These are phyloP conservation scores for Caryopteris hybrid DNA, from an alignment of 305 asterid species.

Conservation along the genomic window DNA sequence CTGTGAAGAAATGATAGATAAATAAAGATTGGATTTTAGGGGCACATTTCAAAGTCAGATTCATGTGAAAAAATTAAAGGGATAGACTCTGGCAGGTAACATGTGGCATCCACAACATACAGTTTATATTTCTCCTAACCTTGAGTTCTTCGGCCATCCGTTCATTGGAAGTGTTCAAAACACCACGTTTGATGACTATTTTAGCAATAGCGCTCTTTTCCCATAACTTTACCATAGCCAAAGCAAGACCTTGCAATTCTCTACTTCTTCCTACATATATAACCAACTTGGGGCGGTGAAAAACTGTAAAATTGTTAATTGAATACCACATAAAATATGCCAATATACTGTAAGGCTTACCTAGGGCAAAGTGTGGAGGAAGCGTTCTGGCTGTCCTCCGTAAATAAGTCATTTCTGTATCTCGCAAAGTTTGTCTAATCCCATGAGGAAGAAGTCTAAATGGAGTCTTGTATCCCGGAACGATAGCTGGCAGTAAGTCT, in stretches of 20 bases:
- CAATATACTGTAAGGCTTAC: constrained; percentile 27
- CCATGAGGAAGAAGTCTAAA: constrained; percentile 76
- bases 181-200: constrained; percentile 93
- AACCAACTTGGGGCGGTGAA: neutral
- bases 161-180: constrained; percentile 70
- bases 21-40: neutral
- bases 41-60: neutral
- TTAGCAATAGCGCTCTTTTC: constrained; percentile 72
- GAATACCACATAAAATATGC: constrained; percentile 10
- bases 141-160: constrained; percentile 95
- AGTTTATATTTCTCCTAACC: constrained; percentile 32
- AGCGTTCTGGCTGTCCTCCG: constrained; percentile 63
- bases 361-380: constrained; percentile 93
- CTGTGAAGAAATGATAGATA: neutral
- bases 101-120: neutral
- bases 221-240: constrained; percentile 92
- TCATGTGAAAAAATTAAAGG: neutral
- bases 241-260: constrained; percentile 85
- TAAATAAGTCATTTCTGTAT: constrained; percentile 66
- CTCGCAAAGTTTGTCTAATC: constrained; percentile 39
- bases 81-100: neutral
- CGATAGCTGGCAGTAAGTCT: constrained; percentile 66
- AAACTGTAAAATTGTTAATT: neutral
- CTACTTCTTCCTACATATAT: constrained; percentile 66
- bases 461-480: constrained; percentile 67